phyloP scores from a whole-genome alignment of 805 yeast species.

The Pichia ethanolica region DNA sequence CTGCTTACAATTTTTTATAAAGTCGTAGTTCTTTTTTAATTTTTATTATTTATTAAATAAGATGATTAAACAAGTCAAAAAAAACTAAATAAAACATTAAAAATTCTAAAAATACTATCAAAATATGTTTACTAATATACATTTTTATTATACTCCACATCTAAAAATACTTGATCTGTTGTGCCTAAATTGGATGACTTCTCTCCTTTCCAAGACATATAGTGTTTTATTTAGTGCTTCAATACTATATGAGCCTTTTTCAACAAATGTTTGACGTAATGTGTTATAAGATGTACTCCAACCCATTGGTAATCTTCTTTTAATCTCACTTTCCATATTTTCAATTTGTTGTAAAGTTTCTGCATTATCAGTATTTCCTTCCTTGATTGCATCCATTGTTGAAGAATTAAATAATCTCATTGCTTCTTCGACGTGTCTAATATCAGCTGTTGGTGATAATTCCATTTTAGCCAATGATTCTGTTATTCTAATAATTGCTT shows the following conservation, averaged over 20 bases:
- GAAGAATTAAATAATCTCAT: slow-evolving; percentile 91
- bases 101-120: background rate
- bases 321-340: slow-evolving; percentile 74
- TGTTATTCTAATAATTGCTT: slow-evolving; percentile 92
- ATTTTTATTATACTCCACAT: slow-evolving; percentile 42
- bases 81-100: background rate
- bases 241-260: slow-evolving; percentile 47
- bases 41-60: no score
- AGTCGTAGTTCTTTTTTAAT: background rate
- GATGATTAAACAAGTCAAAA: background rate
- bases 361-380: slow-evolving; percentile 42
- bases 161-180: slow-evolving; percentile 80
- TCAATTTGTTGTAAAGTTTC: slow-evolving; percentile 65
- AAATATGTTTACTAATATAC: background rate
- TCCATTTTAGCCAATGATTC: slow-evolving; percentile 88
- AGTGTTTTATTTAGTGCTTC: slow-evolving; percentile 79
- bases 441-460: slow-evolving; percentile 75
- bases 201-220: slow-evolving; percentile 75
- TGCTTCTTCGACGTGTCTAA: slow-evolving; percentile 91
- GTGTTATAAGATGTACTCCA: slow-evolving; percentile 90
- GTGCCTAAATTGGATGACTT: slow-evolving; percentile 78
- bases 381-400: slow-evolving; percentile 81
- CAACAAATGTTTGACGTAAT: slow-evolving; percentile 74
- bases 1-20: background rate
- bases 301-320: slow-evolving; percentile 89